phyloP scores from a whole-genome alignment of 345 rosid genomes.

The Citrus reticulata region DNA sequence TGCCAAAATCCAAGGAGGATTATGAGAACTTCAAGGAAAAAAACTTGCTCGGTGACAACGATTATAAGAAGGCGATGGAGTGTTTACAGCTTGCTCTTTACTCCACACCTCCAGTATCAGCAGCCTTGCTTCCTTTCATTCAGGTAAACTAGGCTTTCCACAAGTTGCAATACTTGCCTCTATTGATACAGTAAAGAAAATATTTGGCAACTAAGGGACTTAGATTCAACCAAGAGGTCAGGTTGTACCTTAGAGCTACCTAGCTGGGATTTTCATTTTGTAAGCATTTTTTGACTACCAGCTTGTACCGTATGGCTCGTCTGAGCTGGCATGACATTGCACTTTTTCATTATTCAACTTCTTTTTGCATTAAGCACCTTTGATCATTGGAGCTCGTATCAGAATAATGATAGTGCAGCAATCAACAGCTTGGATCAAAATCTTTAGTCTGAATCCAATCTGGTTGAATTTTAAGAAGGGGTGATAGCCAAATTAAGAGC shows the following conservation, averaged over 20 bases:
- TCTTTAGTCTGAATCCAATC: neutral
- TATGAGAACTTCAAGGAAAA: slow-evolving; percentile 16
- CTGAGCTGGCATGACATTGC: neutral
- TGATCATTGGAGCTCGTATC: neutral
- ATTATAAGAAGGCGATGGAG: slow-evolving; percentile 59
- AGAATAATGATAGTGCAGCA: neutral
- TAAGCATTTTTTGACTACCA: neutral
- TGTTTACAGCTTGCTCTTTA: slow-evolving; percentile 45
- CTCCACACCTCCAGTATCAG: slow-evolving; percentile 34
- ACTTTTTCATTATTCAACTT: neutral
- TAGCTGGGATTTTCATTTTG: no score
- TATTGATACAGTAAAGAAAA: neutral
- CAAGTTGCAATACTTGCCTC: neutral
- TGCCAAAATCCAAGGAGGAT: slow-evolving; percentile 42
- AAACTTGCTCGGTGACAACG: slow-evolving; percentile 29
- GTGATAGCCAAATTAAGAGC: neutral
- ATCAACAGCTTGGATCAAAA: neutral
- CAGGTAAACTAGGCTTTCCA: slow-evolving; percentile 46
- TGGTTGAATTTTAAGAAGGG: neutral
- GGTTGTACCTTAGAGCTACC: neutral
- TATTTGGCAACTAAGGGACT: neutral
- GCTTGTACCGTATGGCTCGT: neutral
- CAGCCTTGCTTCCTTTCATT: slow-evolving; percentile 71
- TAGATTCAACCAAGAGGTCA: neutral
- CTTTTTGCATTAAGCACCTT: neutral